Conservation (phyloP, 1,284 basidiomycete genomes). For the Afroboletus lepidellus region DNA sequence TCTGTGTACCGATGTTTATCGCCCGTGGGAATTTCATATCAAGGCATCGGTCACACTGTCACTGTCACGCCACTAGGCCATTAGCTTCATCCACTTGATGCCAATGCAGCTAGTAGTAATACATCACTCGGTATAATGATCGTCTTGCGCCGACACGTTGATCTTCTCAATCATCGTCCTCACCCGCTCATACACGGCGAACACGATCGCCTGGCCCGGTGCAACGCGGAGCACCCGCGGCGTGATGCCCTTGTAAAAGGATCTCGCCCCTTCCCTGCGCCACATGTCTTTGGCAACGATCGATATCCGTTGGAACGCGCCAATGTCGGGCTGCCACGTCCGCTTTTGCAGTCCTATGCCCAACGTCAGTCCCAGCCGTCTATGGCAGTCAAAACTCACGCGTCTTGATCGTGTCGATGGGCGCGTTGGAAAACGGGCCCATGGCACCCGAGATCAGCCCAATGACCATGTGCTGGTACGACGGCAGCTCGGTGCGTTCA, state of each 20-base stretch:
- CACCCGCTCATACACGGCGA: conserved; percentile 89
- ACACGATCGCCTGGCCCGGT: conserved; percentile 89
- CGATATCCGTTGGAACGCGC: conserved; percentile 74
- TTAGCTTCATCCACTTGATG: no score
- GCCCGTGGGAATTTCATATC: conserved; percentile 34
- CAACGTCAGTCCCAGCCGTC: conserved; percentile 12
- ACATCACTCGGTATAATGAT: conserved; percentile 62
- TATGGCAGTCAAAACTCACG: conserved; percentile 47
- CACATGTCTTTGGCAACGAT: conserved; percentile 92
- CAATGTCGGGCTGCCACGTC: conserved; percentile 72
- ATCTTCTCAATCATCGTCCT: conserved; percentile 72
- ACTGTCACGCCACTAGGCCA: no score
- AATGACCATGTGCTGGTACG: conserved; percentile 93
- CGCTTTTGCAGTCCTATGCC: conserved; percentile 80
- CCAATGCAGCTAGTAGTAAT: background rate
- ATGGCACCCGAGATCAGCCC: conserved; percentile 96
- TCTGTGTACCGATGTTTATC: conserved; percentile 37
- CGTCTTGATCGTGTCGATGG: conserved; percentile 98
- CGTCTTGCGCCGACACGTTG: conserved; percentile 54
- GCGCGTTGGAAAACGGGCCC: conserved; percentile 96
- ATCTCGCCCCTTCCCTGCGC: conserved; percentile 82
- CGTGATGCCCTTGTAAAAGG: conserved; percentile 98
- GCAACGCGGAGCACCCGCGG: conserved; percentile 96
- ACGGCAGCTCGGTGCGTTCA: conserved; percentile 73
- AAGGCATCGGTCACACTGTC: conserved; percentile 33